Percentiles rank a stretch among this genome's conserved stretches.
phyloP scores from a whole-genome alignment of 2,329 filamentous ascomycete species.

The Fusarium compactum region DNA sequence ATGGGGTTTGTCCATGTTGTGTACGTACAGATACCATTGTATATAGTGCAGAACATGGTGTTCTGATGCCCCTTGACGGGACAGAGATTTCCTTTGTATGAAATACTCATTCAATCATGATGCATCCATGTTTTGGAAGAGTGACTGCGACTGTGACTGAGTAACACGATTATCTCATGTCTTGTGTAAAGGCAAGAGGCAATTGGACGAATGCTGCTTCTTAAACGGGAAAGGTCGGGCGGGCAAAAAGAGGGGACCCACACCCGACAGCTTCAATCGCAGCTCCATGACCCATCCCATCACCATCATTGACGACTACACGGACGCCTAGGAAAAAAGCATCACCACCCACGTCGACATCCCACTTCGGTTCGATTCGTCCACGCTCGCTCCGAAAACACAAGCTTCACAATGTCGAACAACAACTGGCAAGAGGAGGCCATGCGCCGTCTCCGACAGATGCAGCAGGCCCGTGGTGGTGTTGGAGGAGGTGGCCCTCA shows the following conservation, averaged over 20 bases:
- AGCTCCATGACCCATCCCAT: constrained; percentile 42
- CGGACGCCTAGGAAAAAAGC: constrained; percentile 28
- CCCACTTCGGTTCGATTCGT: constrained; percentile 28
- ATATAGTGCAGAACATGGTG: constrained; percentile 37
- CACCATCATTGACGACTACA: constrained; percentile 40
- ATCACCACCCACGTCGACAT: constrained; percentile 31
- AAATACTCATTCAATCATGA: neutral
- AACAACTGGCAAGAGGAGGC: constrained; percentile 64
- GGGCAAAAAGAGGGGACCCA: constrained; percentile 45
- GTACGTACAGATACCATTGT: constrained; percentile 40
- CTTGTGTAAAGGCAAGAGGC: neutral
- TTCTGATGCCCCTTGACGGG: constrained; percentile 26
- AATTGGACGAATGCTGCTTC: constrained; percentile 10
- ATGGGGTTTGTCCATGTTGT: constrained; percentile 43
- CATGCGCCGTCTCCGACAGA: constrained; percentile 63
- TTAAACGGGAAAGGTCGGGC: constrained; percentile 40
- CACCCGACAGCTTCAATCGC: constrained; percentile 45
- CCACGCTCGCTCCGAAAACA: constrained; percentile 9
- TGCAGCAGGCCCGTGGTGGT: constrained; percentile 59
- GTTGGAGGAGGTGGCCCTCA: constrained; percentile 59
- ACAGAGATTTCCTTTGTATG: constrained; percentile 20
- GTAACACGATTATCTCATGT: neutral
- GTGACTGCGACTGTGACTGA: neutral
- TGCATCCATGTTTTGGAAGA: neutral
- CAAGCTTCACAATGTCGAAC: constrained; percentile 49